Conservation (phyloP, 331 rosid species). For the Malus hybrid region DNA sequence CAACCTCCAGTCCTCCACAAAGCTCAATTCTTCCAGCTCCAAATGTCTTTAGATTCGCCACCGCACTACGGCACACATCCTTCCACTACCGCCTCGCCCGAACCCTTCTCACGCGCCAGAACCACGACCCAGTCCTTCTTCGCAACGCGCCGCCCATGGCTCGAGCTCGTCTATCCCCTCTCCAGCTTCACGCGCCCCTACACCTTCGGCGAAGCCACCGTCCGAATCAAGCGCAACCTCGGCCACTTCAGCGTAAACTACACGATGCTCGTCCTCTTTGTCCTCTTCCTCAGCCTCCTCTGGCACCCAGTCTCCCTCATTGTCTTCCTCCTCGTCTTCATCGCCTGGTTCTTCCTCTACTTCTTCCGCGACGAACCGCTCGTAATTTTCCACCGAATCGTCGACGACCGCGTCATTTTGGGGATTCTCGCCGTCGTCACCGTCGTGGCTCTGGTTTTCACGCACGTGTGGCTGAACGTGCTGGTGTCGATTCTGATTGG, state of each 20-base stretch:
- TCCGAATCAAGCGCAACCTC: conserved; percentile 60
- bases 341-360: conserved; percentile 67
- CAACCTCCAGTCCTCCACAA: background rate
- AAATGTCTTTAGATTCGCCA: conserved; percentile 37
- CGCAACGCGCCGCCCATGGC: conserved; percentile 74
- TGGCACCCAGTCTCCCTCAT: conserved; percentile 82
- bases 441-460: conserved; percentile 40
- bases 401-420: conserved; percentile 47
- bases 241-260: conserved; percentile 67
- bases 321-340: conserved; percentile 46
- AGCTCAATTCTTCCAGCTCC: background rate
- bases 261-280: conserved; percentile 39
- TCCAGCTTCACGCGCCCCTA: conserved; percentile 59
- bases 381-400: conserved; percentile 22
- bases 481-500: conserved; percentile 52
- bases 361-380: conserved; percentile 52
- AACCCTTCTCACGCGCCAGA: conserved; percentile 27
- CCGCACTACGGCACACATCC: conserved; percentile 31
- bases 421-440: conserved; percentile 39
- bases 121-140: conserved; percentile 7
- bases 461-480: conserved; percentile 60
- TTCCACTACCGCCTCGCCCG: background rate
- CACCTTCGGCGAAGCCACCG: conserved; percentile 37
- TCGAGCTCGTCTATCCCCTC: conserved; percentile 49
- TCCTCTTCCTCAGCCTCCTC: conserved; percentile 71